Conservation (phyloP, 495 filamentous ascomycete species). For the Cetradonia linearis region DNA sequence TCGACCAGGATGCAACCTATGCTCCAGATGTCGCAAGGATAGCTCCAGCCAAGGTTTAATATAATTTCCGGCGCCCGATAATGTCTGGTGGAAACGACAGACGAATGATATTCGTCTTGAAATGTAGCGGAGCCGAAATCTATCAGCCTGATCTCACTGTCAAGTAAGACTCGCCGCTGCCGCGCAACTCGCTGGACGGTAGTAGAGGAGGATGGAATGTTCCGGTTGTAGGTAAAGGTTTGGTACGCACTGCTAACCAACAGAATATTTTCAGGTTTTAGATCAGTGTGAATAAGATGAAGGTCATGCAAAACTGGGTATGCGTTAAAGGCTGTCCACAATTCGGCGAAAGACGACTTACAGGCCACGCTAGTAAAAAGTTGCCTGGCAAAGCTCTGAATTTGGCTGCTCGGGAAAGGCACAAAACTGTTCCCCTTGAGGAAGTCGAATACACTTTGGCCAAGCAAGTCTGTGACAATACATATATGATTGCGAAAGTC, state of each 20-base stretch:
- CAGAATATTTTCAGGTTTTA: constrained; percentile 97
- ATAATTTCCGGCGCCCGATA: constrained; percentile 98
- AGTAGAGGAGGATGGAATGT: constrained; percentile 82
- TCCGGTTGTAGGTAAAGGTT: constrained; percentile 92
- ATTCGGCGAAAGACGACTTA: constrained; percentile 40
- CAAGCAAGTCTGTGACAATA: constrained; percentile 93
- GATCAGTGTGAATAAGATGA: constrained; percentile 94
- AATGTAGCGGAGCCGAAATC: constrained; percentile 98
- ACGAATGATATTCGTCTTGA: constrained; percentile 96
- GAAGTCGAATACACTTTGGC: constrained; percentile 97
- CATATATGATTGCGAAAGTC: constrained; percentile 97
- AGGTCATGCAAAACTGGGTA: constrained; percentile 82
- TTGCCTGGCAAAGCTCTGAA: constrained; percentile 91
- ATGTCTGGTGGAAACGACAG: constrained; percentile 90
- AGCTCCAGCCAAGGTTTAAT: constrained; percentile 92
- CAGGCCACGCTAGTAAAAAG: constrained; percentile 97
- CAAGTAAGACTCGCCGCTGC: constrained; percentile 77
- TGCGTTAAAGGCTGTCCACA: constrained; percentile 27
- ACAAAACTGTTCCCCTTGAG: constrained; percentile 89
- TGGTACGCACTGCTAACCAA: constrained; percentile 84
- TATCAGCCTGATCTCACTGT: constrained; percentile 93
- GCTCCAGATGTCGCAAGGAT: constrained; percentile 97
- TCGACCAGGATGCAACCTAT: constrained; percentile 99
- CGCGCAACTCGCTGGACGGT: constrained; percentile 66
- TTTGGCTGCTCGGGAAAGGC: constrained; percentile 98